phyloP scores from a whole-genome alignment of 2,329 filamentous ascomycete genomes.

The Talaromyces sp. region DNA sequence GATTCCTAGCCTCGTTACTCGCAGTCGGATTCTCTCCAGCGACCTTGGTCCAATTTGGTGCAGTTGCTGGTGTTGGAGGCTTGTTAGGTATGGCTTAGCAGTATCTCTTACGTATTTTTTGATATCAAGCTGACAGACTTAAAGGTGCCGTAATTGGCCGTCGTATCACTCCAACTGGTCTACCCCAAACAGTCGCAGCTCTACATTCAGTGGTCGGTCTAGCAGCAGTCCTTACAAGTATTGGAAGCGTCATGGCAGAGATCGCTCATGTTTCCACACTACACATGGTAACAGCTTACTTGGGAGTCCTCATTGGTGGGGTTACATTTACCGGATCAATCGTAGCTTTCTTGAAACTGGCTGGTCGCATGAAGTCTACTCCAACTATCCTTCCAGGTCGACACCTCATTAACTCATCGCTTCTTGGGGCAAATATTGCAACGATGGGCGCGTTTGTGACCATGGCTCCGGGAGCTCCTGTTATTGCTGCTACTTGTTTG shows the following conservation, averaged over 20 bases:
- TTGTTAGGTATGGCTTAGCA: conserved; percentile 51
- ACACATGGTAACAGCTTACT: conserved; percentile 81
- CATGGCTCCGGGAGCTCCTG: conserved; percentile 74
- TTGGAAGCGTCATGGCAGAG: conserved; percentile 78
- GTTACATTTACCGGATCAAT: conserved; percentile 90
- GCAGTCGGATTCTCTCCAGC: conserved; percentile 79
- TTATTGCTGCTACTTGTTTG: conserved; percentile 75
- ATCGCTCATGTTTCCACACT: conserved; percentile 69
- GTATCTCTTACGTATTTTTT: conserved; percentile 23
- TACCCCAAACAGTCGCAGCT: conserved; percentile 86
- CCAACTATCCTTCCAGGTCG: conserved; percentile 71
- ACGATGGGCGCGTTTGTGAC: conserved; percentile 83
- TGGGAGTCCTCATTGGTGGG: conserved; percentile 82
- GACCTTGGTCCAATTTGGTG: conserved; percentile 76
- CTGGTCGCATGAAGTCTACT: conserved; percentile 75
- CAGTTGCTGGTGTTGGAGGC: conserved; percentile 69
- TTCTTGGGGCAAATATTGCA: conserved; percentile 73
- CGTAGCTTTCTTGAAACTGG: conserved; percentile 84
- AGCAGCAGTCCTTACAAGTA: conserved; percentile 82
- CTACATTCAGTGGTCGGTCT: conserved; percentile 88
- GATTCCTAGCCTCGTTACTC: conserved; percentile 76
- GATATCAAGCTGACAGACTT: not conserved
- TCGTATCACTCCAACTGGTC: conserved; percentile 80
- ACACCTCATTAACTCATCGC: conserved; percentile 70
- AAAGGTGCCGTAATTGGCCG: conserved; percentile 70